Conservation (phyloP, 2,329 filamentous ascomycete species). For the Exophiala bonariae region DNA sequence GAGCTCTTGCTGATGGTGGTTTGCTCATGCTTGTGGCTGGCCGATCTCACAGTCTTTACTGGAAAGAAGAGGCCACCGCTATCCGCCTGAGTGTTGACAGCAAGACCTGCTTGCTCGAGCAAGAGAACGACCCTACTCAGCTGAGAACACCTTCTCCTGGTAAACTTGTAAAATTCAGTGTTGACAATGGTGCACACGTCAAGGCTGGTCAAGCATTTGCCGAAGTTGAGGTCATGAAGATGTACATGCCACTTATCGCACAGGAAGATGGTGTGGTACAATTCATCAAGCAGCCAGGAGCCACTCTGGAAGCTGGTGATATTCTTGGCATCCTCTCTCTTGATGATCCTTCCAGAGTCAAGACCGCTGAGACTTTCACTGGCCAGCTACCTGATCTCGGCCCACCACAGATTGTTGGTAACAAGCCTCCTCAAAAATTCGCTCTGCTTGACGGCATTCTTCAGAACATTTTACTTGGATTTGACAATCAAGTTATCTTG, state of each 20-base stretch:
- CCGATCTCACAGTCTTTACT: constrained; percentile 97
- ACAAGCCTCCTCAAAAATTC: constrained; percentile 89
- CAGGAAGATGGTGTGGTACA: constrained; percentile 95
- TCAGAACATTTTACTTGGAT: constrained; percentile 85
- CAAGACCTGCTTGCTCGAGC: constrained; percentile 96
- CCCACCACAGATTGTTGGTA: constrained; percentile 81
- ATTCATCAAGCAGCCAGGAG: constrained; percentile 97
- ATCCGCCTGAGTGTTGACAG: constrained; percentile 94
- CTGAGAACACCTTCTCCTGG: constrained; percentile 91
- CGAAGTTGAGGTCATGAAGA: constrained; percentile 99
- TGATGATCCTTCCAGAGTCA: constrained; percentile 93
- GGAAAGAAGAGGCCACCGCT: constrained; percentile 97
- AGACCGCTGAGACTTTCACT: constrained; percentile 92
- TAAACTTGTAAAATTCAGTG: constrained; percentile 96
- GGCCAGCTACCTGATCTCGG: constrained; percentile 87
- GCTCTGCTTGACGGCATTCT: constrained; percentile 74
- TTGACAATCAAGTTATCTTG: constrained; percentile 98
- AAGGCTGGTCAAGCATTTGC: constrained; percentile 90
- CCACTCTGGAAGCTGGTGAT: constrained; percentile 95
- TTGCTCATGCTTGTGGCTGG: constrained; percentile 87
- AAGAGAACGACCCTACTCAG: constrained; percentile 98
- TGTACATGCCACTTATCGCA: constrained; percentile 98
- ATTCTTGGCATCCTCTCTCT: constrained; percentile 96
- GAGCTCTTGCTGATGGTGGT: constrained; percentile 89
- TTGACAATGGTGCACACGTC: constrained; percentile 93